These are phyloP conservation scores for Phytopythium ostracodes DNA, from an alignment of 352 stramenopile genomes.

Conservation along the genomic window DNA sequence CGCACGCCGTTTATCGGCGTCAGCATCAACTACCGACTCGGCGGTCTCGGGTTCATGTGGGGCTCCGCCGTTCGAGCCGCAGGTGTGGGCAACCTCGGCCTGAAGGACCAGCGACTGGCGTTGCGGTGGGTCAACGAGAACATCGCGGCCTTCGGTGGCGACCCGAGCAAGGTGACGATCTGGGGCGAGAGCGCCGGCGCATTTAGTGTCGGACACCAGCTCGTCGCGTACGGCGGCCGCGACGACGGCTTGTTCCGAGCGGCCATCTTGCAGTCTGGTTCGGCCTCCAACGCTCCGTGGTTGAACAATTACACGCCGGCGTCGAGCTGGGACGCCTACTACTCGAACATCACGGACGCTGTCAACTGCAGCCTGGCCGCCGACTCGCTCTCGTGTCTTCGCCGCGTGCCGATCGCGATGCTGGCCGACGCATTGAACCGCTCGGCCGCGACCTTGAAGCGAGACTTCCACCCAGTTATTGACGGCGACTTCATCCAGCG, in stretches of 20 bases:
- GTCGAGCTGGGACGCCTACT: conserved; percentile 21
- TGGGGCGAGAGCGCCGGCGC: conserved; percentile 85
- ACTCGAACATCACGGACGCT: conserved; percentile 17
- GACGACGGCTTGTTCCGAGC: conserved; percentile 22
- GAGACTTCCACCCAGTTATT: conserved; percentile 16
- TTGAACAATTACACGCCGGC: conserved; percentile 18
- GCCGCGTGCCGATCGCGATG: conserved; percentile 19
- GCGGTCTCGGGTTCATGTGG: conserved; percentile 30
- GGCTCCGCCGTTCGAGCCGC: conserved; percentile 30
- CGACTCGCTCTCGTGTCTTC: conserved; percentile 22
- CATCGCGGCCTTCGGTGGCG: conserved; percentile 74
- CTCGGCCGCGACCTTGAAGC: conserved; percentile 9
- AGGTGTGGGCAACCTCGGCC: conserved; percentile 70
- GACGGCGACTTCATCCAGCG: conserved; percentile 26
- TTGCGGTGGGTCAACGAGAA: conserved; percentile 85
- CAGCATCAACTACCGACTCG: conserved; percentile 36
- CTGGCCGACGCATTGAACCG: conserved; percentile 22
- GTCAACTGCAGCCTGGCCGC: conserved; percentile 19
- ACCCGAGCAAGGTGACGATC: conserved; percentile 76
- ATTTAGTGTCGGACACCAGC: conserved; percentile 24
- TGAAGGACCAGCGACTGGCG: conserved; percentile 83
- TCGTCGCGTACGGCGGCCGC: conserved; percentile 23
- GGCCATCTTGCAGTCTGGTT: conserved; percentile 24
- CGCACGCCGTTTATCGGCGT: conserved; percentile 30
- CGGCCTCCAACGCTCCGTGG: conserved; percentile 14